These are phyloP conservation scores for Carallia pectinifolia DNA, from an alignment of 345 rosid genomes.

Conservation along the genomic window DNA sequence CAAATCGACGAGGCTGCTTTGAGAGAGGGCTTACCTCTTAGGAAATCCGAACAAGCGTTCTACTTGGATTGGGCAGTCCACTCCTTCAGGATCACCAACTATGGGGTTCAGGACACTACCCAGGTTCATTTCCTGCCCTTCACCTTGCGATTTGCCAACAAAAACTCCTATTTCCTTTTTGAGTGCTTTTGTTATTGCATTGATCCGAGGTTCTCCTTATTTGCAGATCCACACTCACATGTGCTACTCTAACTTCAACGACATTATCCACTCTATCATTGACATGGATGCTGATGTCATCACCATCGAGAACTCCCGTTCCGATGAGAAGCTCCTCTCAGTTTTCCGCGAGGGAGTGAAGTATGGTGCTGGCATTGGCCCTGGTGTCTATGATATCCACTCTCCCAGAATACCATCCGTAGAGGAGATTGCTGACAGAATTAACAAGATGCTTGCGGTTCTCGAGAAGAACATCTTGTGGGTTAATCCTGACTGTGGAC, in stretches of 20 bases:
- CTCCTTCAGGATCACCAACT: constrained; percentile 97
- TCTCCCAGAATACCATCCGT: constrained; percentile 95
- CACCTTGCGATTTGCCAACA: background rate
- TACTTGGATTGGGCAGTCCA: constrained; percentile 99
- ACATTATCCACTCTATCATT: constrained; percentile 92
- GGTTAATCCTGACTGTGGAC: constrained; percentile 99
- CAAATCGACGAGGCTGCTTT: constrained; percentile 99
- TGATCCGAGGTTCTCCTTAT: background rate
- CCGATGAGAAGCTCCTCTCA: constrained; percentile 93
- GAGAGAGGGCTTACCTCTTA: constrained; percentile 95
- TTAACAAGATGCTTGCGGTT: constrained; percentile 96
- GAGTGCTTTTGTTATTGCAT: background rate
- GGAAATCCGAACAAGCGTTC: constrained; percentile 97
- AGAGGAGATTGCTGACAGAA: constrained; percentile 88
- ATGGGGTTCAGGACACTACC: constrained; percentile 80
- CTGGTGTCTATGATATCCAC: constrained; percentile 96
- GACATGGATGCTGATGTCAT: constrained; percentile 98
- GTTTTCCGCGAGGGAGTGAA: constrained; percentile 99
- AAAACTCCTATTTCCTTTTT: background rate
- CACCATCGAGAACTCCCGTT: constrained; percentile 97
- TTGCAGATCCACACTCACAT: constrained; percentile 94
- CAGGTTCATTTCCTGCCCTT: constrained; percentile 51
- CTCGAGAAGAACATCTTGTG: constrained; percentile 84
- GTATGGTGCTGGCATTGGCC: constrained; percentile 97
- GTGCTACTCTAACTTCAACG: constrained; percentile 99